phyloP scores from a whole-genome alignment of 202 grass and related monocot species.

The Saccharum hybrid region DNA sequence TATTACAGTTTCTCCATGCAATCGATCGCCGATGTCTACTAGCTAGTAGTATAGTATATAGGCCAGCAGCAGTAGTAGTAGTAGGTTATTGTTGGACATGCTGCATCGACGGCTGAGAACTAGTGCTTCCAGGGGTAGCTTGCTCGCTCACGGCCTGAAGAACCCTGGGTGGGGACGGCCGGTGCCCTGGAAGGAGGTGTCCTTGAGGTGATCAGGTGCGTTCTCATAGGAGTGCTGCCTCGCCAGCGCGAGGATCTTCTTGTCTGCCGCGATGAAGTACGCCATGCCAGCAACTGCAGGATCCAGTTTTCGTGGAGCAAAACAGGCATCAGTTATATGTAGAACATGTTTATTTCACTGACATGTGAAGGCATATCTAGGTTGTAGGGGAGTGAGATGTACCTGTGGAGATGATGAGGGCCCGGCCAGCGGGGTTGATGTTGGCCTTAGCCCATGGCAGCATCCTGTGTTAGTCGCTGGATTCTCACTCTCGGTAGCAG shows the following conservation, averaged over 20 bases:
- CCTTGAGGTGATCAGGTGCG: slow-evolving; percentile 39
- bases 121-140: background rate
- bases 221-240: slow-evolving; percentile 55
- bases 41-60: background rate
- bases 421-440: background rate
- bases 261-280: slow-evolving; percentile 71
- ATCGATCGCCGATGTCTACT: background rate
- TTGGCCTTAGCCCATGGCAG: background rate
- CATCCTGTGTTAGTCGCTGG: no score
- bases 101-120: background rate
- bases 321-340: background rate
- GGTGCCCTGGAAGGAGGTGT: slow-evolving; percentile 42
- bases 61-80: background rate
- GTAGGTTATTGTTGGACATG: background rate
- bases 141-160: slow-evolving; percentile 47
- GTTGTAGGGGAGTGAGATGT: background rate
- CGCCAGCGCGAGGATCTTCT: slow-evolving; percentile 64
- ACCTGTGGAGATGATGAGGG: background rate
- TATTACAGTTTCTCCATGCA: background rate
- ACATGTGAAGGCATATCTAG: background rate
- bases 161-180: slow-evolving; percentile 7
- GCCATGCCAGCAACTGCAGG: slow-evolving; percentile 61
- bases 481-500: no score
- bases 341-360: background rate
- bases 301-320: background rate